A percentile compares a stretch with the other conserved stretches of the same genome.
These are phyloP conservation scores for Vaccinium vitisidaea DNA, from an alignment of 148 eudicot genomes.

Conservation along the genomic window DNA sequence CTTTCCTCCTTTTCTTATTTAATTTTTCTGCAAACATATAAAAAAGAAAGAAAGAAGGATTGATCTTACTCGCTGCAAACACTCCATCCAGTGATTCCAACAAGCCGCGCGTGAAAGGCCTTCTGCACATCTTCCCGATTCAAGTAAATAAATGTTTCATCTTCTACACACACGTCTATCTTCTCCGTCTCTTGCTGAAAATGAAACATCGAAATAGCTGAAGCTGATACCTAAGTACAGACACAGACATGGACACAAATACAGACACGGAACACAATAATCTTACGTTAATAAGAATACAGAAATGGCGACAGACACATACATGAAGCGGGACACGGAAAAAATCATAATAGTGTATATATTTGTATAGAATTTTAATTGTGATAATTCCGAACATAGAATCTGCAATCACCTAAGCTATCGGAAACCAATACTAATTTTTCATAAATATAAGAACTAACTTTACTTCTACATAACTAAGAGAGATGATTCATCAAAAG, in stretches of 20 bases:
- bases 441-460: too few species aligned
- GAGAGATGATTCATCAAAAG: too few species aligned
- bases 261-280: neutral
- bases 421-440: too few species aligned
- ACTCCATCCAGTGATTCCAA: slow-evolving; percentile 49
- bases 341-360: too few species aligned
- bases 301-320: neutral
- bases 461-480: too few species aligned
- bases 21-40: neutral
- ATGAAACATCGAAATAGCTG: neutral
- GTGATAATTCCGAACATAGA: too few species aligned
- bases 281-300: neutral
- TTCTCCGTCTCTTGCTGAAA: slow-evolving; percentile 38
- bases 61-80: slow-evolving; percentile 54
- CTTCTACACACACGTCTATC: slow-evolving; percentile 61
- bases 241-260: neutral
- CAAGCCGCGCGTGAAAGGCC: slow-evolving; percentile 63
- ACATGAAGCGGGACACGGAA: neutral
- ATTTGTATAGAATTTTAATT: too few species aligned
- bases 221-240: neutral
- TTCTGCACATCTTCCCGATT: slow-evolving; percentile 68
- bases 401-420: too few species aligned
- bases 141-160: slow-evolving; percentile 53
- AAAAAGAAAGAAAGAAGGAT: neutral
- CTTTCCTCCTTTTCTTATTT: neutral